phyloP scores from a whole-genome alignment of 2,329 filamentous ascomycete genomes.

The Coniochaeta hoffmannii region DNA sequence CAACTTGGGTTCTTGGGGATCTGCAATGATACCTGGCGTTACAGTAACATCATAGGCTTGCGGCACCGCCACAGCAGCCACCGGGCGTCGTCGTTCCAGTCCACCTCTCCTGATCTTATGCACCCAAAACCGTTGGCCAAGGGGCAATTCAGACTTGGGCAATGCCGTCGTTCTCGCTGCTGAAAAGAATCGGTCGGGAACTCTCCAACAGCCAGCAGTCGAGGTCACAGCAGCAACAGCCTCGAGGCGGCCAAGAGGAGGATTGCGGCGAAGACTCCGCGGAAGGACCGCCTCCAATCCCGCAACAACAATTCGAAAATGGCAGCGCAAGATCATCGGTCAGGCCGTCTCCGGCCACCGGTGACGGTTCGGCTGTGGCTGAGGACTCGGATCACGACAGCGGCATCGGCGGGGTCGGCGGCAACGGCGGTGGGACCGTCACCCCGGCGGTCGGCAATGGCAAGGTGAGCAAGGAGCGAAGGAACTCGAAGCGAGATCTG shows the following conservation, averaged over 20 bases:
- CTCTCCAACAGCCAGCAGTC: conserved; percentile 9
- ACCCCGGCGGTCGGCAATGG: background rate
- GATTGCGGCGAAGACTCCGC: background rate
- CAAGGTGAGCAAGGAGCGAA: conserved; percentile 12
- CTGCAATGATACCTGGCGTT: background rate
- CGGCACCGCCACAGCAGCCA: background rate
- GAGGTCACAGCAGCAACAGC: conserved; percentile 4
- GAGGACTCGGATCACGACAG: background rate
- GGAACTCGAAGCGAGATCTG: conserved; percentile 19
- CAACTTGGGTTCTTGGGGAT: background rate
- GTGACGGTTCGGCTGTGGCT: background rate
- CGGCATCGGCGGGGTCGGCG: background rate
- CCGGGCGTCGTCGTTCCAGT: background rate
- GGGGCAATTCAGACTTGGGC: conserved; percentile 1
- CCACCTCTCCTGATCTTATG: background rate
- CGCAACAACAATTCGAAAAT: background rate
- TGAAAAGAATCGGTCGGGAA: conserved; percentile 20
- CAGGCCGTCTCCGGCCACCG: background rate
- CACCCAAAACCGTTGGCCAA: background rate
- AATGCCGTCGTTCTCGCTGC: conserved; percentile 25
- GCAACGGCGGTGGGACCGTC: background rate
- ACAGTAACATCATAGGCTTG: background rate
- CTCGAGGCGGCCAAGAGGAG: background rate
- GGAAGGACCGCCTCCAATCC: background rate
- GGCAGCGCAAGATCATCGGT: background rate